Base-by-base conservation (phyloP, 78 protist genomes). In the Dictyostelium brefeldianum region DNA sequence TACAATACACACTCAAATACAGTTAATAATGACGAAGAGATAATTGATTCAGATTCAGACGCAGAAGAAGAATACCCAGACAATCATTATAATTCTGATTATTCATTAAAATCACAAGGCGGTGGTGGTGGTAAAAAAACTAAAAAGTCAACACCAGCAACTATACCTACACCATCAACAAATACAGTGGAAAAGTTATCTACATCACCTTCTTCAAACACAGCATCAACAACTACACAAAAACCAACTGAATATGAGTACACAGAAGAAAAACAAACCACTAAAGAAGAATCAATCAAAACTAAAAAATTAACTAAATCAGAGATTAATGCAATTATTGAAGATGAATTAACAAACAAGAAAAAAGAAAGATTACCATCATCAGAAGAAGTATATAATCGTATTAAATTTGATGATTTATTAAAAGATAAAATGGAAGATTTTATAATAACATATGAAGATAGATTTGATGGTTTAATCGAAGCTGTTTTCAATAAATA, bases 281-380 rank as follows among this genome's bases (percentile, higher is more conserved):
- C n/a, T 25, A 64, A 3, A 25, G 48, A 74, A 50, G 56, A 74
- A 74, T 11, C 5, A 50, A 47, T 18, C 12, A 48, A 47, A 47
- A 7, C 80, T 48, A 43, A 74, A 18, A 25, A 74, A 17, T 50
- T 74, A 74, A 31, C 62, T 1, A 18, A 47, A 47, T 18, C 80
- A 47, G 64, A 74, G 4, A 36, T 47, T 5, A 17, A 74, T 22
- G 53, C 43, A 12, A 74, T 74, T 47, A 17, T 74, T 11, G 62
- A 74, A n/a, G 48, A 48, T 15, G 80, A 71, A 15, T 74, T 25
- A n/a, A 62, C 46, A 47, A 31, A 22, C 48, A 43, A 20, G 14
- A 74, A 84, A 48, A 74, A 71, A 47, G 27, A 78, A 8, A 70
- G 91, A 46, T 47, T 84, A 36, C 91, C 91, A 15, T 84, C 91